Evolutionary conservation across 192 early-diverging fungal genomes (phyloP).

Genomic region (Funneliformis geosporum): DNA sequence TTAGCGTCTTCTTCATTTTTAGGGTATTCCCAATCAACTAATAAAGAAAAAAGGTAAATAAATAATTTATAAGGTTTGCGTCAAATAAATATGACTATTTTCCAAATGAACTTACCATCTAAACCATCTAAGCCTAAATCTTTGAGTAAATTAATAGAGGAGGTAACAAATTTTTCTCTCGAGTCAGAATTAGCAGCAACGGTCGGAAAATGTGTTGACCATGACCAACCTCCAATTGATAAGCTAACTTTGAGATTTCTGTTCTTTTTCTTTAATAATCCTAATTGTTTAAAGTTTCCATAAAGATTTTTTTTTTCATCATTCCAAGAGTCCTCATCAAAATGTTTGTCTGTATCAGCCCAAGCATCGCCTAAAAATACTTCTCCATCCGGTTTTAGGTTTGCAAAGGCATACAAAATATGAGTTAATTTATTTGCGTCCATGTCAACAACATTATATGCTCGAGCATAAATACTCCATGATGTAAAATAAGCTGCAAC

Average conservation of each 20-base stretch:
- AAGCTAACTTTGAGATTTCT: constrained; percentile 69
- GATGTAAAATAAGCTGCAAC: constrained; percentile 40
- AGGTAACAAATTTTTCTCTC: constrained; percentile 61
- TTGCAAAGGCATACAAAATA: constrained; percentile 79
- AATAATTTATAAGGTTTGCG: background rate
- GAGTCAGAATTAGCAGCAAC: constrained; percentile 54
- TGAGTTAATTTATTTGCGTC: constrained; percentile 70
- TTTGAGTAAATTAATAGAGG: constrained; percentile 48
- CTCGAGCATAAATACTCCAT: constrained; percentile 75
- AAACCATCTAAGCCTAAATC: constrained; percentile 59
- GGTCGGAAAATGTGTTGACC: constrained; percentile 68
- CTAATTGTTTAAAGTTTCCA: constrained; percentile 66
- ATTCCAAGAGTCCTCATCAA: constrained; percentile 57
- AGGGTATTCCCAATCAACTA: constrained; percentile 80
- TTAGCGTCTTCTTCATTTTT: constrained; percentile 71
- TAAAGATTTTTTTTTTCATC: constrained; percentile 52
- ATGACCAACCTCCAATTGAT: constrained; percentile 80
- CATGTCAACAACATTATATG: constrained; percentile 62
- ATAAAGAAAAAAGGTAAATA: background rate
- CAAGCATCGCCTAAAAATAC: constrained; percentile 72
- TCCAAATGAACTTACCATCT: constrained; percentile 42
- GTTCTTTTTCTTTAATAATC: constrained; percentile 66
- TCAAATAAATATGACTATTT: background rate
- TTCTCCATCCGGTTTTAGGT: constrained; percentile 61
- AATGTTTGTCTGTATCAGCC: constrained; percentile 77